Evolutionary conservation across 768 basidiomycete genomes (phyloP), one percentile per base, ranked within the genome.

Genomic region (Hygrophorus pudorinus): DNA sequence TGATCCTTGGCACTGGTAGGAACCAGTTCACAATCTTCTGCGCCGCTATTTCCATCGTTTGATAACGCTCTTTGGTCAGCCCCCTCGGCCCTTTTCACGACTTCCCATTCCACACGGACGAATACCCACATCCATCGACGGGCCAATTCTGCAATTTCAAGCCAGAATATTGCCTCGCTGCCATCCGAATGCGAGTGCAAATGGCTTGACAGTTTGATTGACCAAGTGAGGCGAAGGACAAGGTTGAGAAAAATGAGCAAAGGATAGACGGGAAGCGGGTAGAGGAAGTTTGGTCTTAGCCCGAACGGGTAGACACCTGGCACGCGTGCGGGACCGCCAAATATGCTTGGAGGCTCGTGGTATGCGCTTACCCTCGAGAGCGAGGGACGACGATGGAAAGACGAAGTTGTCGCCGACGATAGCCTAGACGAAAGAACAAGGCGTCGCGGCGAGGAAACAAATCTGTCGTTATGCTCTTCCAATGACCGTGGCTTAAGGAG

Each of bases 101-200:
- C 73, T 65, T 98, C 94, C 96, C 94, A 99, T 64, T 99, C 96
- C 33, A 98, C 78, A 30, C 96, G 78, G 50, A 98, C 63, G 63
- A 96, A 98, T 20, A 96, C 91, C 96, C 96, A 99, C 68, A 97
- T 75, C 96, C 96, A 99, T 54, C 96, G 65, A 50, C 96, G 71
- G 29, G 90, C 58, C 24, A 99, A 65, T 64, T 98, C 96, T 27
- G 92, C 79, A 34, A 86, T 72, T 63, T 99, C 92, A 42, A 98
- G 75, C 71, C 83, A 77, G 64, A 98, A 96, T 33, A 94, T 87
- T 14, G 84, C 72, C 13, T 75, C 65, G 53, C 84, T 86, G 30
- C 91, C 82, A 53, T 93, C 88, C 32, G 77, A 71, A 44, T 72
- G 67, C 10, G 79, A 73, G 63, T 93, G 84, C 40, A 96, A 72